Evolutionary conservation across 345 rosid species (phyloP).

Genomic region (Rhodamnia argentea): DNA sequence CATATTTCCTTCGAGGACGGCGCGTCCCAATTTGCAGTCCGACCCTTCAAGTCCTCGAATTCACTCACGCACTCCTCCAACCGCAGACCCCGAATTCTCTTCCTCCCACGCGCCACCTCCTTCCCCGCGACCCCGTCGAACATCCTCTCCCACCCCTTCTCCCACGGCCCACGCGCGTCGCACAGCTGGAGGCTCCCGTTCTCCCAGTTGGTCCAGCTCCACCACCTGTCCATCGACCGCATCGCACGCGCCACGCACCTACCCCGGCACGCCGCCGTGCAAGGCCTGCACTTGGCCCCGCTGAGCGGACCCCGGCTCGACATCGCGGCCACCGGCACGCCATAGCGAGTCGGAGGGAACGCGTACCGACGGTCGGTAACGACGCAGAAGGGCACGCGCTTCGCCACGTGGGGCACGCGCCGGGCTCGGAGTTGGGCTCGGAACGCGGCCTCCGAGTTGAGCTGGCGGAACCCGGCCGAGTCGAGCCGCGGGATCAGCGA

Average conservation of each 20-base stretch:
- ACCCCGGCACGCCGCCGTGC: constrained; percentile 44
- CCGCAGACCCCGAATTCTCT: constrained; percentile 14
- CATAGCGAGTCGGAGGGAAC: constrained; percentile 54
- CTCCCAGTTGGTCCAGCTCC: constrained; percentile 96
- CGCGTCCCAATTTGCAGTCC: constrained; percentile 47
- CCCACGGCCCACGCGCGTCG: constrained; percentile 64
- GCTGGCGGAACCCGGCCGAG: constrained; percentile 31
- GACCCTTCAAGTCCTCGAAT: constrained; percentile 38
- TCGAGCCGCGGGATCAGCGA: constrained; percentile 65
- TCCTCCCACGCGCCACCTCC: constrained; percentile 40
- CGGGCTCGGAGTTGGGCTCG: constrained; percentile 59
- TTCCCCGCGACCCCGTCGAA: constrained; percentile 46
- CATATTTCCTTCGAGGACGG: constrained; percentile 66
- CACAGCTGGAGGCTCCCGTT: constrained; percentile 54
- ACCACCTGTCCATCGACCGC: constrained; percentile 32
- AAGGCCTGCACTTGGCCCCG: constrained; percentile 96
- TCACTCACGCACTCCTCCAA: constrained; percentile 40
- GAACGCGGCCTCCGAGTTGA: constrained; percentile 86
- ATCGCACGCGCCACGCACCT: constrained; percentile 46
- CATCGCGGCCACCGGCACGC: constrained; percentile 76
- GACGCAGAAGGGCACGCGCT: constrained; percentile 65
- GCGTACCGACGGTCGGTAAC: constrained; percentile 54
- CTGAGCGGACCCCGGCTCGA: constrained; percentile 78
- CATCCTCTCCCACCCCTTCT: constrained; percentile 55
- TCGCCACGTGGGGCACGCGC: constrained; percentile 26